phyloP scores from a whole-genome alignment of 1,284 basidiomycete genomes.

The Sanghuangporus baumii region DNA sequence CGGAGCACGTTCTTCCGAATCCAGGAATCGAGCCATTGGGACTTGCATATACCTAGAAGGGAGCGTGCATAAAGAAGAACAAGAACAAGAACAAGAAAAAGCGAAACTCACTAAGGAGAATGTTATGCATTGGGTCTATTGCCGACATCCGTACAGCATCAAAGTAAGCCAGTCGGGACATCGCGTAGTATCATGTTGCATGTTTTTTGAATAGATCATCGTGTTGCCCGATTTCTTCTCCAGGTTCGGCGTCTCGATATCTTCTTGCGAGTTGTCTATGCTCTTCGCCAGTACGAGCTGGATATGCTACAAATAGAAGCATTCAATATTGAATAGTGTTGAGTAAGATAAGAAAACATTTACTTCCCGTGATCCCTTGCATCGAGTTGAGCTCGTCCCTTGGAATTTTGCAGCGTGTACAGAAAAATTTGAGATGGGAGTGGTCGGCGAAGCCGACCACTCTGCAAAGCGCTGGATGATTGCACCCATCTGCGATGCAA shows the following conservation, averaged over 20 bases:
- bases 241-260: background rate
- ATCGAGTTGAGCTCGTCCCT: background rate
- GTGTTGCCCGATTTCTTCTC: background rate
- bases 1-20: constrained; percentile 2
- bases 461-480: constrained; percentile 15
- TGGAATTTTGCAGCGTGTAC: constrained; percentile 8
- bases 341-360: background rate
- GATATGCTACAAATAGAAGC: no score
- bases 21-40: constrained; percentile 17
- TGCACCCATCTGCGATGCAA: constrained; percentile 7
- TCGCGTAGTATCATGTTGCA: background rate
- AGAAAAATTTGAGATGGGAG: background rate
- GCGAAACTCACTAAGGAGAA: constrained; percentile 18
- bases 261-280: background rate
- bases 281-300: background rate
- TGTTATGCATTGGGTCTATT: constrained; percentile 20
- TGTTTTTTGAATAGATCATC: background rate
- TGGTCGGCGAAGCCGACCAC: constrained; percentile 14
- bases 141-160: constrained; percentile 15
- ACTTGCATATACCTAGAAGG: no score
- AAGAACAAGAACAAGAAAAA: no score
- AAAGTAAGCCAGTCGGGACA: constrained; percentile 17
- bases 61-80: no score
- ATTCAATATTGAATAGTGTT: background rate
- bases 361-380: background rate